Evolutionary conservation across 129 eudicot species (phyloP).

Genomic region (Centrapalus pauciflorus): DNA sequence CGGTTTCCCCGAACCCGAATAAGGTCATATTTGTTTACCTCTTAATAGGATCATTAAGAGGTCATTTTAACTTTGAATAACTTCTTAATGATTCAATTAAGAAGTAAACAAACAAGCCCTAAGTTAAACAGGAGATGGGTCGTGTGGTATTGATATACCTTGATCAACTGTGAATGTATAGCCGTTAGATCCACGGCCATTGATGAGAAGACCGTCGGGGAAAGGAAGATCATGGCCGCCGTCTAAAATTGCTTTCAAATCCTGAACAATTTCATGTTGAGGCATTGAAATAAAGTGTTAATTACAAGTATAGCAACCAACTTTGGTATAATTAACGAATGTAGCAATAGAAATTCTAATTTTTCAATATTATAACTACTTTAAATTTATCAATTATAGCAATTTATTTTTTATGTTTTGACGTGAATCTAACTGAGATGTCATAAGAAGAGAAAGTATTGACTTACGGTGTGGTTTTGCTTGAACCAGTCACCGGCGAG

Average conservation of each 20-base stretch:
- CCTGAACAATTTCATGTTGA: conserved; percentile 19
- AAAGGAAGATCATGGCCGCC: conserved; percentile 60
- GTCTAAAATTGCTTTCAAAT: conserved; percentile 50
- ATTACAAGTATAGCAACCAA: neutral
- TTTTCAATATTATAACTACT: too few relatives aligned
- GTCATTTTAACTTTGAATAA: too few relatives aligned
- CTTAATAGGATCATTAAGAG: too few relatives aligned
- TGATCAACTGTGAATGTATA: conserved; percentile 56
- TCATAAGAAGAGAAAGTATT: neutral
- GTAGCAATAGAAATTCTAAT: too few relatives aligned
- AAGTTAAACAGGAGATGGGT: too few relatives aligned
- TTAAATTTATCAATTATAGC: too few relatives aligned
- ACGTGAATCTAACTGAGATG: neutral
- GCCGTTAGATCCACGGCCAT: conserved; percentile 54
- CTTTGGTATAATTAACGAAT: too few relatives aligned
- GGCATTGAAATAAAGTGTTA: neutral
- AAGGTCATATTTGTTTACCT: too few relatives aligned
- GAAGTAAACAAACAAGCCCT: too few relatives aligned
- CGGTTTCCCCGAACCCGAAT: too few relatives aligned
- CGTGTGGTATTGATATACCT: conserved; percentile 40
- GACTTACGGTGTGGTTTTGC: conserved; percentile 61
- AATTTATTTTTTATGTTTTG: neutral
- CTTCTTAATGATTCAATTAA: too few relatives aligned
- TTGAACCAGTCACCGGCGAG: conserved; percentile 71
- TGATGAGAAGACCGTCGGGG: conserved; percentile 73